Evolutionary conservation across 495 filamentous ascomycete genomes (phyloP), one percentile per base, ranked within the genome.

Genomic region (Neurospora sp.): DNA sequence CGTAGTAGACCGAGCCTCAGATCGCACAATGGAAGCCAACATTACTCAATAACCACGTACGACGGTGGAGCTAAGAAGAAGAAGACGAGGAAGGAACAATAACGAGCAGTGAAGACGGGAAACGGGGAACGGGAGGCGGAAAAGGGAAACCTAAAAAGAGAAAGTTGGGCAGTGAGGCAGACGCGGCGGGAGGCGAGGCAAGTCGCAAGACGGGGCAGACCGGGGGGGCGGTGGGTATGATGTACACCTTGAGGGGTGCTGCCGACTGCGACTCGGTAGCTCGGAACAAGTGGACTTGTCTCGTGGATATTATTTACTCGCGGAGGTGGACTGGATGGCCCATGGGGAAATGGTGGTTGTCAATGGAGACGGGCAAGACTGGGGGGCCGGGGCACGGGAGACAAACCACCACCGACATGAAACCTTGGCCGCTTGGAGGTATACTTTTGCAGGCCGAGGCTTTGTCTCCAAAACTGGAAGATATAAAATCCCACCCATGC

Each of bases 1-100:
- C 48, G 76, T 74, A 73, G 80, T 74, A 75, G 79, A 82, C 78
- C 79, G 78, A 74, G 78, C 76, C 76, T 78, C 78, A 77, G 75
- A 74, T 46, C 79, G 48, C 70, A 74, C 75, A 72, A 79, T 74
- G 59, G 74, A 70, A 74, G 78, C 70, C 73, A 81, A 81, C 79
- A 81, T 81, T 75, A 44, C 69, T 42, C 69, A 35, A 46, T 31
- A 44, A 31, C 69, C 39, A 44, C 69, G 39, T 20, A 53, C 22
- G 14, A 70, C 5, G 22, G 53, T 61, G 22, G 53, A 61, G 53
- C 53, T 61, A 16, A 6, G 31, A 70, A 70, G 42, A 70, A 31
- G 22, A 41, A 9, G 39, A 27, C 8, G 41, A 40, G 16, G 61
- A 72, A 16, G 9, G 18, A 72, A 69, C 40, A 48, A 35, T 27